Percentiles rank a stretch among this genome's conserved stretches.
Conservation (phyloP, 2,329 filamentous ascomycete genomes). For the Lasiodiplodia gonubiensis region DNA sequence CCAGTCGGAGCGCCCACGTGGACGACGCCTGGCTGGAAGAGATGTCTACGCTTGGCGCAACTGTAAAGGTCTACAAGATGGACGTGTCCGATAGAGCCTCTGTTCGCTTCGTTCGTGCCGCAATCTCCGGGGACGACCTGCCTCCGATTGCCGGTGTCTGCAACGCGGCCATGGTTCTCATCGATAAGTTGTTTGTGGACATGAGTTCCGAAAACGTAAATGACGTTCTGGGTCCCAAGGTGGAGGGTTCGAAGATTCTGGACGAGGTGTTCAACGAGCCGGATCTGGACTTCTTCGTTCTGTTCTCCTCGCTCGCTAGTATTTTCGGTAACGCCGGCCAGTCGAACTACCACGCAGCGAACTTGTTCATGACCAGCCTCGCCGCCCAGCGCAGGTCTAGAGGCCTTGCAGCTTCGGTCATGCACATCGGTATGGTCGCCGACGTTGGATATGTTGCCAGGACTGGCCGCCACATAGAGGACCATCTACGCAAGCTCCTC, state of each 20-base stretch:
- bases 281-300: constrained; percentile 37
- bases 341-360: constrained; percentile 34
- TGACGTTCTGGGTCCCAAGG: constrained; percentile 32
- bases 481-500: neutral
- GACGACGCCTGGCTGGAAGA: constrained; percentile 38
- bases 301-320: constrained; percentile 34
- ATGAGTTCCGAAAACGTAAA: constrained; percentile 23
- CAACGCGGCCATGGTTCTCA: constrained; percentile 35
- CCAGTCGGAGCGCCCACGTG: constrained; percentile 48
- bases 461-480: neutral
- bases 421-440: constrained; percentile 49
- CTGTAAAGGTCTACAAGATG: constrained; percentile 6
- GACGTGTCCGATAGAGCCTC: constrained; percentile 29
- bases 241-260: constrained; percentile 31
- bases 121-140: constrained; percentile 25
- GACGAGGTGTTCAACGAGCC: constrained; percentile 31
- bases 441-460: constrained; percentile 51
- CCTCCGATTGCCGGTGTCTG: constrained; percentile 33
- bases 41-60: constrained; percentile 28
- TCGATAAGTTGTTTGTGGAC: constrained; percentile 31
- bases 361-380: constrained; percentile 49
- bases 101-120: neutral
- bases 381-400: constrained; percentile 44
- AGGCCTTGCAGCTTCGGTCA: constrained; percentile 47
- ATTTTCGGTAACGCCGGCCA: constrained; percentile 34